These are phyloP conservation scores for Fraxinus nigra DNA, from an alignment of 305 asterid species.

Conservation along the genomic window DNA sequence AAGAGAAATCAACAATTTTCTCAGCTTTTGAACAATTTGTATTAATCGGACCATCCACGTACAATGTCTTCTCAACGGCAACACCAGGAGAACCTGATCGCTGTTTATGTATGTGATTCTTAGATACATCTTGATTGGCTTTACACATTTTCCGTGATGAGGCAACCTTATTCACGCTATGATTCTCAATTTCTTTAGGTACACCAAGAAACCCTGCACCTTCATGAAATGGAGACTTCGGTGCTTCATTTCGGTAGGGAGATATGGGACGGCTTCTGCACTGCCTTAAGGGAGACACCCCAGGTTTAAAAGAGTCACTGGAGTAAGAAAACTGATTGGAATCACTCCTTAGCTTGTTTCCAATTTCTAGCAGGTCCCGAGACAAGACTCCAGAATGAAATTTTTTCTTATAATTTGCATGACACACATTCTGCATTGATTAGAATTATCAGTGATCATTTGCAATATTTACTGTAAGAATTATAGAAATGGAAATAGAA, in stretches of 20 bases:
- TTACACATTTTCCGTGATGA: conserved; percentile 11
- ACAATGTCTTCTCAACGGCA: conserved; percentile 1
- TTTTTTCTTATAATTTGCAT: conserved; percentile 50
- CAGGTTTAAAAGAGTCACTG: conserved; percentile 36
- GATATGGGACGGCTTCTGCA: conserved; percentile 70
- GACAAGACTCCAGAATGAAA: conserved; percentile 73
- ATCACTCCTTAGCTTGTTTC: conserved; percentile 33
- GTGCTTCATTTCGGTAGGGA: conserved; percentile 77
- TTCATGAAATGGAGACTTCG: conserved; percentile 78
- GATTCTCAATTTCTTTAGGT: conserved; percentile 51
- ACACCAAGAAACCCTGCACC: conserved; percentile 75
- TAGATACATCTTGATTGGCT: conserved; percentile 20
- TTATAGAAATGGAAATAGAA: not conserved
- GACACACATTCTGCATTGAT: conserved; percentile 53
- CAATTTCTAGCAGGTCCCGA: conserved; percentile 45
- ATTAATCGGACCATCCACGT: not conserved
- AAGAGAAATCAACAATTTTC: conserved; percentile 20
- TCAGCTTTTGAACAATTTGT: conserved; percentile 21
- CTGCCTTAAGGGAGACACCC: conserved; percentile 61
- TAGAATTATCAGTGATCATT: not conserved
- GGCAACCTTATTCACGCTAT: conserved; percentile 16
- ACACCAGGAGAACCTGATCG: not conserved
- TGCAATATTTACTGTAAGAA: not conserved
- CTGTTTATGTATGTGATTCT: conserved; percentile 15
- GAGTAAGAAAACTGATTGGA: conserved; percentile 33